Evolutionary conservation across 116 monocot genomes (phyloP), one percentile per base, ranked within the genome.

Genomic region (Posidonia oceanica): DNA sequence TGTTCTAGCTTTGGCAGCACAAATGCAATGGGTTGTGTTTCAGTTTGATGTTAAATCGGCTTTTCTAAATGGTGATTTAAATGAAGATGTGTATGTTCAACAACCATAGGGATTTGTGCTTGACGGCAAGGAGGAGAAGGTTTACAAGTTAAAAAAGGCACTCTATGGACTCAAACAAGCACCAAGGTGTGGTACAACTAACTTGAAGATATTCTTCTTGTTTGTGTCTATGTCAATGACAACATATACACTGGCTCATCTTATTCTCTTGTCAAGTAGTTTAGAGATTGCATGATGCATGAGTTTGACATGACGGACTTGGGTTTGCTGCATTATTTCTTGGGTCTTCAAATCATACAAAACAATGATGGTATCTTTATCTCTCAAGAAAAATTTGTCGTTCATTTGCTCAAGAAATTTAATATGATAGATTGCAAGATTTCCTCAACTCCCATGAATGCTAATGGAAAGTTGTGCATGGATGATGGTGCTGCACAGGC

Each of bases 401-500:
- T 21, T 21, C 55, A 72, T n/a, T 18, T 77, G 7, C 22, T 72
- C 4, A 36, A 65, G 17, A 78, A 52, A 18, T 53, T 23, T 61
- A 52, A 60, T 7, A 78, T 78, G 39, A 5, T 63, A 2, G 39
- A 36, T 11, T 76, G 61, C 36, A 76, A 76, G 58, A 63, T 55
- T 29, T 29, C 29, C 29, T 29, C 29, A 29, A 29, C 29, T 29
- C 29, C 1, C 29, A 1, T 29, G 29, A 71, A 70, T 41, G 16
- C 63, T 54, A 76, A 42, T 71, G 76, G 70, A 17, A 76, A 76
- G 55, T 13, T 71, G 15, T 3, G n/a, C 3, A 5, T 41, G 7
- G 17, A 70, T 55, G 70, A 76, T 76, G 70, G 63, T 3, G 39
- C 40, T 13, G 39, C 56, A 15, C 64, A 71, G 44, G 58, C 36